Conservation (phyloP, 352 stramenopile species). For the Pythium sukuiense region DNA sequence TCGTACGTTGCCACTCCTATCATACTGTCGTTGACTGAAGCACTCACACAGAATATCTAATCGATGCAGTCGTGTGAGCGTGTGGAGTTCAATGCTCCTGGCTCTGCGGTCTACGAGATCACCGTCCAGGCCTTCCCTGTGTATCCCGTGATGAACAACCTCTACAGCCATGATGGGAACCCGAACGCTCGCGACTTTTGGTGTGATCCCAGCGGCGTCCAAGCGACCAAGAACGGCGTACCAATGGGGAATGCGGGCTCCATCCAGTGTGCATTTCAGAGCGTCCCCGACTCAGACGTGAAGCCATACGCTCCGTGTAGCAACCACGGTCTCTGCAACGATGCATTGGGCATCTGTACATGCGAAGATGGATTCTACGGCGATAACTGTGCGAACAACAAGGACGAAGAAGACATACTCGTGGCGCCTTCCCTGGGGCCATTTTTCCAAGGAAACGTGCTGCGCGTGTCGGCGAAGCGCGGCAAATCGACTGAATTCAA, state of each 20-base stretch:
- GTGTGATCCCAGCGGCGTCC: slow-evolving; percentile 40
- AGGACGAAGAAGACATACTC: slow-evolving; percentile 64
- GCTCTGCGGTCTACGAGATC: slow-evolving; percentile 48
- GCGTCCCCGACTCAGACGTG: slow-evolving; percentile 37
- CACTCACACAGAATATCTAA: too few relatives aligned
- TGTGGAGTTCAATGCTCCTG: slow-evolving; percentile 35
- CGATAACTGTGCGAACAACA: slow-evolving; percentile 66
- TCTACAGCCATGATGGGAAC: slow-evolving; percentile 68
- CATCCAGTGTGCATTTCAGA: slow-evolving; percentile 49
- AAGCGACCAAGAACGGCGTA: slow-evolving; percentile 17
- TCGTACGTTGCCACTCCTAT: slow-evolving; percentile 27
- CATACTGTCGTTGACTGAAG: neutral
- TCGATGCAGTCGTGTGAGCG: slow-evolving; percentile 44
- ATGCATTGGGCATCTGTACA: slow-evolving; percentile 45
- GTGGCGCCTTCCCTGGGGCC: slow-evolving; percentile 44
- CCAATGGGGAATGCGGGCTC: slow-evolving; percentile 1
- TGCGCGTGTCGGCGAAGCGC: slow-evolving; percentile 54
- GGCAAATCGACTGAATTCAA: slow-evolving; percentile 57
- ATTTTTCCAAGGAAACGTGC: slow-evolving; percentile 71
- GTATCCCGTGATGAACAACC: slow-evolving; percentile 81
- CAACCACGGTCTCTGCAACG: slow-evolving; percentile 56
- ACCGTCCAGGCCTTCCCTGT: slow-evolving; percentile 61
- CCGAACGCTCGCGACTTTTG: slow-evolving; percentile 50
- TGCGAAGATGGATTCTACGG: slow-evolving; percentile 70
- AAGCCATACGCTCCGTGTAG: slow-evolving; percentile 64